These are phyloP conservation scores for Claviceps quebecensis DNA, from an alignment of 2,329 filamentous ascomycete species.

Conservation along the genomic window DNA sequence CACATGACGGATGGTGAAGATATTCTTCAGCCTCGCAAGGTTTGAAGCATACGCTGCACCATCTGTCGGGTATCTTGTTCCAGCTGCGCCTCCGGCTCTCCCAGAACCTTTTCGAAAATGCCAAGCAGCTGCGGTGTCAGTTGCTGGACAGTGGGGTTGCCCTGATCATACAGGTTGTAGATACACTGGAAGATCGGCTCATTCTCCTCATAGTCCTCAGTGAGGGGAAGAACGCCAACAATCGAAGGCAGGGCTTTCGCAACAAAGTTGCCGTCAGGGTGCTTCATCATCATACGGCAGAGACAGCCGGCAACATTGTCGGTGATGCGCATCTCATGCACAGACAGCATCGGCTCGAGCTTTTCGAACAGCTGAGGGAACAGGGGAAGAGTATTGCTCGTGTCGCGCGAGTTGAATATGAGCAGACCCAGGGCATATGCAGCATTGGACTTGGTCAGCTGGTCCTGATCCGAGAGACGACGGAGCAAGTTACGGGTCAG, in stretches of 20 bases:
- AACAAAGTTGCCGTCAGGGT: conserved; percentile 71
- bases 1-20: neutral
- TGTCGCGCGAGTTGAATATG: conserved; percentile 64
- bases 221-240: conserved; percentile 66
- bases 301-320: conserved; percentile 92
- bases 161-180: conserved; percentile 63
- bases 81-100: conserved; percentile 60
- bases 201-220: conserved; percentile 94
- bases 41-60: conserved; percentile 48
- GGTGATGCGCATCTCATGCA: conserved; percentile 64
- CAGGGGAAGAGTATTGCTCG: conserved; percentile 54
- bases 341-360: conserved; percentile 71
- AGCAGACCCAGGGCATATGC: conserved; percentile 83
- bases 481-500: conserved; percentile 73
- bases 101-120: conserved; percentile 60
- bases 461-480: conserved; percentile 76
- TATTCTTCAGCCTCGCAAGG: conserved; percentile 14
- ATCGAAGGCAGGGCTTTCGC: conserved; percentile 69
- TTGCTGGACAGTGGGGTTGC: conserved; percentile 54
- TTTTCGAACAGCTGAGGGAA: conserved; percentile 70
- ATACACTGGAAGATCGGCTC: conserved; percentile 86
- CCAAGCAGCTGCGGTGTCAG: conserved; percentile 56
- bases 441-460: conserved; percentile 87
- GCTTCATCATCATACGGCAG: conserved; percentile 78
- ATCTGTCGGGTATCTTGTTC: conserved; percentile 55